Percentiles rank a stretch among this genome's conserved stretches.
Evolutionary conservation across 305 asterid species (phyloP).

Genomic region (Fraxinus greggii): DNA sequence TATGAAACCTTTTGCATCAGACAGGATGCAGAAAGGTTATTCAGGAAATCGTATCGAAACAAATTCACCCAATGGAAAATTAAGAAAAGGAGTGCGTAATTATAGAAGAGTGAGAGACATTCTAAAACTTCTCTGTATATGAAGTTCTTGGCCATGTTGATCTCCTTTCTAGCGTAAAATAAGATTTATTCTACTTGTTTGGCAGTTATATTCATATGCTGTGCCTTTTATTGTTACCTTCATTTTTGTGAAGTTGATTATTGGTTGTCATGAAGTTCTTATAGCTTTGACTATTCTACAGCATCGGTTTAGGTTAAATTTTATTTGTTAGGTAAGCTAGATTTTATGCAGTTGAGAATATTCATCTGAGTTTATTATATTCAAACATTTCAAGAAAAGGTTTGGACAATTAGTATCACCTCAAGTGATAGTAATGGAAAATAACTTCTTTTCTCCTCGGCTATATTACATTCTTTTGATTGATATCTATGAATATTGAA

Average conservation of each 20-base stretch:
- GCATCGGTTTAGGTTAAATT: constrained; percentile 10
- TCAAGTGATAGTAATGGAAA: constrained; percentile 9
- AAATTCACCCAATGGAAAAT: constrained; percentile 6
- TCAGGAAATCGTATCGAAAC: constrained; percentile 12
- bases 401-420: neutral
- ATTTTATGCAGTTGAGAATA: constrained; percentile 15
- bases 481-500: neutral
- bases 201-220: neutral
- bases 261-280: constrained; percentile 17
- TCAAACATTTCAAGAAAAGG: neutral
- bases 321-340: constrained; percentile 2
- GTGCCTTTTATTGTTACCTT: neutral
- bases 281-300: neutral
- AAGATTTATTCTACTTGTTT: constrained; percentile 2
- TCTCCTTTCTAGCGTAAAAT: constrained; percentile 8
- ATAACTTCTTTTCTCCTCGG: neutral
- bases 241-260: constrained; percentile 10
- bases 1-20: constrained; percentile 10
- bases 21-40: constrained; percentile 11
- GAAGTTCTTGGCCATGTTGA: constrained; percentile 13
- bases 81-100: constrained; percentile 4
- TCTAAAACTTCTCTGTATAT: constrained; percentile 8
- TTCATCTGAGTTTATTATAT: neutral
- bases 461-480: neutral
- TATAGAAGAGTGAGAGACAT: neutral